Conservation (phyloP, 345 rosid genomes). For the Capsella bursapastoris region DNA sequence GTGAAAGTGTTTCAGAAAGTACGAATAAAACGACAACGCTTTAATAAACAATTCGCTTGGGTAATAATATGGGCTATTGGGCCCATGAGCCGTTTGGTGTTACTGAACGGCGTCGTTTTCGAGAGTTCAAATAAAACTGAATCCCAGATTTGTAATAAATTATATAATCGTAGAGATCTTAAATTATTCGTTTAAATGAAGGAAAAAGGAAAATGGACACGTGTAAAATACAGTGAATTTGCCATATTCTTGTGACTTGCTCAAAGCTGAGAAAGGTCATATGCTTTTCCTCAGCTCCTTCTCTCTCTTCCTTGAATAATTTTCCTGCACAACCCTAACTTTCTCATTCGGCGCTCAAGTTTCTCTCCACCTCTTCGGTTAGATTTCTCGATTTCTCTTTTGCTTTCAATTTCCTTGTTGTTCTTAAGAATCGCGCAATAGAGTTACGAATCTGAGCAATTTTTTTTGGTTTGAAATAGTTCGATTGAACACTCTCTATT, state of each 20-base stretch:
- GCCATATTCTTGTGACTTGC: constrained; percentile 45
- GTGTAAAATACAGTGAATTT: constrained; percentile 31
- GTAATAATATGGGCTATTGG: background rate
- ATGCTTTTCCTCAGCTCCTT: constrained; percentile 23
- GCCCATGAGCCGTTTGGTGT: background rate
- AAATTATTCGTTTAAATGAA: background rate
- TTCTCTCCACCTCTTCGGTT: constrained; percentile 29
- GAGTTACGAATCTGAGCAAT: constrained; percentile 31
- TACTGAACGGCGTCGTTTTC: too few species aligned
- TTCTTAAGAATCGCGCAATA: background rate
- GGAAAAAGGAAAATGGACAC: constrained; percentile 26
- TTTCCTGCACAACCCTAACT: constrained; percentile 43
- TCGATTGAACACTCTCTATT: background rate
- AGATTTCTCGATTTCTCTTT: constrained; percentile 9
- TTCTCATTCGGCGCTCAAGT: constrained; percentile 41
- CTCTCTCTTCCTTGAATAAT: constrained; percentile 11
- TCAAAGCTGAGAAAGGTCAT: constrained; percentile 44
- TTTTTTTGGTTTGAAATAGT: constrained; percentile 13
- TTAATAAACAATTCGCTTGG: background rate
- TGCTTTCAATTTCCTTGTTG: background rate
- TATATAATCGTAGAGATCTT: too few species aligned
- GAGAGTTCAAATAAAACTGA: background rate
- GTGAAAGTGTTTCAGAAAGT: background rate
- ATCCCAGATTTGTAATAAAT: background rate
- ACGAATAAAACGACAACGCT: background rate